Conservation (phyloP, 371 early-diverging fungal species). For the Mucor indicus region DNA sequence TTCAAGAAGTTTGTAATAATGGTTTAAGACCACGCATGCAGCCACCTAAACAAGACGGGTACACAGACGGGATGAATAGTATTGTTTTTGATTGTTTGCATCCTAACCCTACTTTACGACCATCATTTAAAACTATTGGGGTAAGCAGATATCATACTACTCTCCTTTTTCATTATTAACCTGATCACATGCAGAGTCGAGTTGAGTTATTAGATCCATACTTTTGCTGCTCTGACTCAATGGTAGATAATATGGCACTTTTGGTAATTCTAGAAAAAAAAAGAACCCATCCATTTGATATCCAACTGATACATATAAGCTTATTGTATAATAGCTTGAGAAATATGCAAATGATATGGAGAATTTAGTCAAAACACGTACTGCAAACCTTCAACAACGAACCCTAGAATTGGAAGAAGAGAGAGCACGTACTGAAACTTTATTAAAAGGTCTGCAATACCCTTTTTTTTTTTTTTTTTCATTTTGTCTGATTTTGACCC, state of each 20-base stretch:
- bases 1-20: slow-evolving; percentile 23
- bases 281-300: background rate
- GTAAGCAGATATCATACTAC: slow-evolving; percentile 1
- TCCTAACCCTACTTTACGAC: too few species aligned
- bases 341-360: slow-evolving; percentile 57
- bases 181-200: background rate
- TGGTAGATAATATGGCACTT: slow-evolving; percentile 20
- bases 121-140: background rate
- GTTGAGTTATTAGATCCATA: background rate
- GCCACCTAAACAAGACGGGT: slow-evolving; percentile 28
- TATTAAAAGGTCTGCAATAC: slow-evolving; percentile 25
- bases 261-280: slow-evolving; percentile 18
- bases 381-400: slow-evolving; percentile 44
- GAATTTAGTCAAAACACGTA: slow-evolving; percentile 41
- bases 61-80: slow-evolving; percentile 36
- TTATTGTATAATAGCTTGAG: slow-evolving; percentile 25
- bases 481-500: background rate
- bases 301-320: background rate
- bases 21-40: slow-evolving; percentile 23
- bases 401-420: slow-evolving; percentile 51
- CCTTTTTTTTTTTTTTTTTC: too few species aligned
- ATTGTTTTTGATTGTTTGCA: slow-evolving; percentile 37
- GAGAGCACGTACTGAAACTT: slow-evolving; percentile 34
- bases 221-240: slow-evolving; percentile 13
- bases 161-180: background rate